A percentile compares a stretch with the other conserved stretches of the same genome.
phyloP scores from a whole-genome alignment of 2,329 filamentous ascomycete species.

The Chaetothyriales sp. region DNA sequence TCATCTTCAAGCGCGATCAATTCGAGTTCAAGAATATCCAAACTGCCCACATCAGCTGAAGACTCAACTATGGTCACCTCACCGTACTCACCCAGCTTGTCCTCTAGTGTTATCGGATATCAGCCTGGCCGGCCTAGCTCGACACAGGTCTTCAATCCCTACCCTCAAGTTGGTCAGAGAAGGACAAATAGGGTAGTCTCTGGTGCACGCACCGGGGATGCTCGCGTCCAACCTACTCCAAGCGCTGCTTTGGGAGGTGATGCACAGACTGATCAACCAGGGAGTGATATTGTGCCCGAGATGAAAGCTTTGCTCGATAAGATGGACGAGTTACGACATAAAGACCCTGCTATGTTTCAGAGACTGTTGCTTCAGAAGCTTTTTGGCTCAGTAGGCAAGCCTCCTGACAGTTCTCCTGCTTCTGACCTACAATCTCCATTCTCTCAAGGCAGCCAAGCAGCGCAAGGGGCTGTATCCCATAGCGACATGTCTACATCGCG shows the following conservation, averaged over 20 bases:
- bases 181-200: constrained; percentile 22
- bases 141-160: constrained; percentile 39
- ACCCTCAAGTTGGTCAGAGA: constrained; percentile 33
- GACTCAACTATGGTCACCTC: not conserved
- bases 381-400: constrained; percentile 32
- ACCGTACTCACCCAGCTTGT: not conserved
- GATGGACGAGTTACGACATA: constrained; percentile 41
- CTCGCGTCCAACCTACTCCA: not conserved
- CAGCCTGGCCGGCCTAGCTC: constrained; percentile 36
- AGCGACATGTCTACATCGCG: not conserved
- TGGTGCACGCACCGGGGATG: constrained; percentile 16
- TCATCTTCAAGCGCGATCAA: not conserved
- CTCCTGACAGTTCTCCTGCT: not conserved
- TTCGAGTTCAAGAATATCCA: not conserved
- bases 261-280: constrained; percentile 1
- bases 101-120: not conserved
- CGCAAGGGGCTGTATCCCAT: not conserved
- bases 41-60: not conserved
- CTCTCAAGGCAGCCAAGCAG: not conserved
- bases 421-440: not conserved
- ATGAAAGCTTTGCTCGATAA: constrained; percentile 42
- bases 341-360: constrained; percentile 40
- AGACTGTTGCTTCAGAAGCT: constrained; percentile 37
- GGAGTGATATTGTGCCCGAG: constrained; percentile 32
- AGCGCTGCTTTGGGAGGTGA: constrained; percentile 1